Evolutionary conservation across 106 monocot genomes (phyloP).

Genomic region (Dendrobium nobile): DNA sequence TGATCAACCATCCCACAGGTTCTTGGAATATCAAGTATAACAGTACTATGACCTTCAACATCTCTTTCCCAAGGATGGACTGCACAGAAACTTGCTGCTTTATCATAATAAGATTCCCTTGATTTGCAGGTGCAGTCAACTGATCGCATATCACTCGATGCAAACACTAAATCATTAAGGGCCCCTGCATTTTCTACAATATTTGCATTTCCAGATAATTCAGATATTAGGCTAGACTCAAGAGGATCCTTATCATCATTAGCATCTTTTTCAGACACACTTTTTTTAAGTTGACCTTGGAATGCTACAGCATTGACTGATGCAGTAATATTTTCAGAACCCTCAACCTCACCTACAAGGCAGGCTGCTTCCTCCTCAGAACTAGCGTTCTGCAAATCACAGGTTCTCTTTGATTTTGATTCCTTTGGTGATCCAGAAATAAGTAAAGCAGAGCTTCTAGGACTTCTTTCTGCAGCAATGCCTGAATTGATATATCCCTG

Average conservation of each 20-base stretch:
- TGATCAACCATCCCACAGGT: constrained; percentile 3
- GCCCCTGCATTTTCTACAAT: constrained; percentile 6
- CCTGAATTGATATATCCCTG: constrained; percentile 98
- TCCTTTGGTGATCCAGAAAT: constrained; percentile 16
- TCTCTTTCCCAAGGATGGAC: constrained; percentile 7
- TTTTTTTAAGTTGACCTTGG: constrained; percentile 6
- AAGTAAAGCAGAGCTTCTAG: background rate
- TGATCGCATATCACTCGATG: constrained; percentile 10
- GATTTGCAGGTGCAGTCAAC: background rate
- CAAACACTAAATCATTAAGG: background rate
- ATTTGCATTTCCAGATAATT: background rate
- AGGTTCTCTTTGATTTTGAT: constrained; percentile 23
- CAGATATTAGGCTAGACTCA: constrained; percentile 4
- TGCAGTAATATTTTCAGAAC: constrained; percentile 11
- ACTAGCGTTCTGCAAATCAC: constrained; percentile 7
- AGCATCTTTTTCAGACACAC: constrained; percentile 6
- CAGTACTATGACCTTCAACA: background rate
- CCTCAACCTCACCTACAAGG: constrained; percentile 4
- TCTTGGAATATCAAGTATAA: background rate
- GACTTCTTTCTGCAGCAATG: constrained; percentile 41
- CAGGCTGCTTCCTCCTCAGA: constrained; percentile 15
- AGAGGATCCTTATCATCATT: constrained; percentile 1
- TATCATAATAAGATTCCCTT: background rate
- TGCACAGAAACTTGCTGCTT: background rate
- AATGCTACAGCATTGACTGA: background rate